phyloP scores from a whole-genome alignment of 257 asterid species.

The Solanum habrochaites region DNA sequence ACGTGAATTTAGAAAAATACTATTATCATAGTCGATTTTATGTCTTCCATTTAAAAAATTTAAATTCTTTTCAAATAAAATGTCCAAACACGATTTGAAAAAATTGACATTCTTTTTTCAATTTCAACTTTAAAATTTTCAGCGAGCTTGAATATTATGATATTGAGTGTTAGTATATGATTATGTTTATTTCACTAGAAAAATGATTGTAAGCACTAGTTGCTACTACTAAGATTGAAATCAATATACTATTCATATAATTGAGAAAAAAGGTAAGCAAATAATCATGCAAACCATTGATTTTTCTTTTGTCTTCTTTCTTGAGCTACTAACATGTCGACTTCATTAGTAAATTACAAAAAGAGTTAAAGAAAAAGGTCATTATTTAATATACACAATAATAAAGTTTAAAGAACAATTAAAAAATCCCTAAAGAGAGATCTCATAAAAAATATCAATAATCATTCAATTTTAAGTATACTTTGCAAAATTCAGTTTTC shows the following conservation, averaged over 20 bases:
- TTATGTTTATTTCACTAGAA: background rate
- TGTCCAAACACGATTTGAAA: background rate
- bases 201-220: background rate
- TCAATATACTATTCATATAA: background rate
- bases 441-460: background rate
- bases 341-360: background rate
- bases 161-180: background rate
- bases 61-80: too few species aligned
- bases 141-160: background rate
- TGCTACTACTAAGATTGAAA: background rate
- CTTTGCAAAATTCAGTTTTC: background rate
- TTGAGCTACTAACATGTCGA: background rate
- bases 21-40: too few species aligned
- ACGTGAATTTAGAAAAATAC: background rate
- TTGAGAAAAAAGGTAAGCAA: background rate
- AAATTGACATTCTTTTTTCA: too few species aligned
- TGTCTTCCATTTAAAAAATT: background rate
- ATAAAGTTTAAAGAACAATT: background rate
- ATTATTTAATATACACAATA: background rate
- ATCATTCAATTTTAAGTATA: background rate
- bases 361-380: background rate
- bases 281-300: background rate
- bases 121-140: too few species aligned
- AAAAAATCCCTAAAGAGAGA: background rate
- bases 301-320: background rate